phyloP scores from a whole-genome alignment of 1,284 basidiomycete genomes.

The Ceratobasidium papillatum region DNA sequence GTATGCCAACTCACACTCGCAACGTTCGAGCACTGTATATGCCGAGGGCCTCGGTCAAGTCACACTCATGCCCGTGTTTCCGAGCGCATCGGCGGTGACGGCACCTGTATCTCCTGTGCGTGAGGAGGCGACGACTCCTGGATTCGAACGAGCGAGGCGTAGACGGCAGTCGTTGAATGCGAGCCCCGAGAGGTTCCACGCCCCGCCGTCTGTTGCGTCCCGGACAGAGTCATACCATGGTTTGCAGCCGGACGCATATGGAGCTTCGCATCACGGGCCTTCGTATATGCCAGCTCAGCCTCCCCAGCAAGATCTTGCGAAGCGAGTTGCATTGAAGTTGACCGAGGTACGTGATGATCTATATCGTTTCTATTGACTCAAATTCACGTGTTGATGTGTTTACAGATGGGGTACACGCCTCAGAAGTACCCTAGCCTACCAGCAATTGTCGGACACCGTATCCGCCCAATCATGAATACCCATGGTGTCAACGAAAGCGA shows the following conservation, averaged over 20 bases:
- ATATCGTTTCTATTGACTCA: background rate
- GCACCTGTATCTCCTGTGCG: slow-evolving; percentile 31
- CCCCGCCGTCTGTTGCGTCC: background rate
- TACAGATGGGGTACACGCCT: slow-evolving; percentile 33
- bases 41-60: slow-evolving; percentile 32
- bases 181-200: slow-evolving; percentile 27
- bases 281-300: slow-evolving; percentile 16
- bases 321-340: slow-evolving; percentile 23
- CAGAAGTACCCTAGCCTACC: slow-evolving; percentile 34
- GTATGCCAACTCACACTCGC: background rate
- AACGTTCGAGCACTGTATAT: slow-evolving; percentile 21
- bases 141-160: slow-evolving; percentile 26
- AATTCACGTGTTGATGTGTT: background rate
- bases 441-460: slow-evolving; percentile 28
- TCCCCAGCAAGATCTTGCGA: slow-evolving; percentile 30
- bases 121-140: slow-evolving; percentile 9
- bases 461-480: slow-evolving; percentile 25
- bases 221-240: slow-evolving; percentile 28
- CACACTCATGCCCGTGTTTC: slow-evolving; percentile 22
- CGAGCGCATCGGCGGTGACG: slow-evolving; percentile 7
- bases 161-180: slow-evolving; percentile 22
- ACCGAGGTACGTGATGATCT: slow-evolving; percentile 18
- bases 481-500: slow-evolving; percentile 37
- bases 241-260: slow-evolving; percentile 31
- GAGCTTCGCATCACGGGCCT: slow-evolving; percentile 7